A percentile compares a stretch with the other conserved stretches of the same genome.
phyloP scores from a whole-genome alignment of 352 stramenopile genomes.

The Globisporangium nagaii region DNA sequence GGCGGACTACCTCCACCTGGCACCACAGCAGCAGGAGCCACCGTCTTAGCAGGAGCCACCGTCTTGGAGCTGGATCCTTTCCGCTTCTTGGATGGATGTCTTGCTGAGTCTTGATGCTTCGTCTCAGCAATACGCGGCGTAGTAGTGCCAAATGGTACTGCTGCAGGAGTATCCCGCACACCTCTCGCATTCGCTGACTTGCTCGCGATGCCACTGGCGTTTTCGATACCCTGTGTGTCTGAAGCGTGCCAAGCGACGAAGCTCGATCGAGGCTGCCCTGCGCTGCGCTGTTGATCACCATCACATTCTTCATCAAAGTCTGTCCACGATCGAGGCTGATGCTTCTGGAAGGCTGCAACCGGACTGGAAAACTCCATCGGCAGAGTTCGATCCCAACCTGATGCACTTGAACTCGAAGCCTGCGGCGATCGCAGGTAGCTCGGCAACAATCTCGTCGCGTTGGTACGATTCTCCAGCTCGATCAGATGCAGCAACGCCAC shows the following conservation, averaged over 20 bases:
- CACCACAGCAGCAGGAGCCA: background rate
- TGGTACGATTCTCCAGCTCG: slow-evolving; percentile 45
- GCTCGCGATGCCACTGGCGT: background rate
- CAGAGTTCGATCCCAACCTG: background rate
- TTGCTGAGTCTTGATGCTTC: background rate
- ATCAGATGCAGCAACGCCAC: slow-evolving; percentile 46
- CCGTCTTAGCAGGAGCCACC: too few relatives aligned
- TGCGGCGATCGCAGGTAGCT: slow-evolving; percentile 33
- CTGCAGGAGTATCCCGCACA: background rate
- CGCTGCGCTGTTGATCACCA: too few relatives aligned
- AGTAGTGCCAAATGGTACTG: too few relatives aligned
- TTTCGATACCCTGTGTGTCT: background rate
- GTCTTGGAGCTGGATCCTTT: background rate
- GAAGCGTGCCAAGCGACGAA: slow-evolving; percentile 3
- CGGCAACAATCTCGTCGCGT: slow-evolving; percentile 48
- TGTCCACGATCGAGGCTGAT: slow-evolving; percentile 5
- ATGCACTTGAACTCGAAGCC: background rate
- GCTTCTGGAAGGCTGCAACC: background rate
- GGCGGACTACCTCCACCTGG: background rate
- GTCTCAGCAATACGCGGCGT: background rate
- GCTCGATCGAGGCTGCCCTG: background rate
- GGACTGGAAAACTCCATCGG: background rate
- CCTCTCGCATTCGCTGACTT: background rate
- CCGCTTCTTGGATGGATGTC: background rate
- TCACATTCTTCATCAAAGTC: slow-evolving; percentile 14